Base-by-base conservation (phyloP, 108 stramenopile genomes). In the Nannochloropsis salina region DNA sequence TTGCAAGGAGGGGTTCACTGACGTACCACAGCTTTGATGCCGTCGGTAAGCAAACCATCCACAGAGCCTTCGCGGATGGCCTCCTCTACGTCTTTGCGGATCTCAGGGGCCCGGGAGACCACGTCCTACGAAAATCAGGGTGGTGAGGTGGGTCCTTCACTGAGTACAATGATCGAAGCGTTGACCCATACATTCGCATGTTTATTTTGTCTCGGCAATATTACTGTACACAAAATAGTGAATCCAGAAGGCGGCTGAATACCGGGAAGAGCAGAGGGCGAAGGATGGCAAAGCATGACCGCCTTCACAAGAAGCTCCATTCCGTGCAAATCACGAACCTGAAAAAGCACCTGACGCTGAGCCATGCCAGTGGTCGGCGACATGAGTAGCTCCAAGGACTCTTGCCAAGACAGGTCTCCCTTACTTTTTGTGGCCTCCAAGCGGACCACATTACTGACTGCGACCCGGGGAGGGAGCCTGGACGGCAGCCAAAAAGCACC, bases 1-100 rank as follows among this genome's bases (percentile, higher is more conserved):
- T 31, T 31, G 31, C 20, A 74, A 74, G 61, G 2, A 8, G n/a
- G 61, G 1, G 6, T n/a, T n/a, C 8, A 74, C 61, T 15, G 20
- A 74, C 61, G 61, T 74, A 74, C 61, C 61, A 74, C 61, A 74
- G 61, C 61, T n/a, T 74, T 74, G 61, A 74, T n/a, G n/a, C 61
- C 61, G 2, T 74, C 61, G n/a, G 61, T 74, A 0, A 74, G 61
- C 61, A 74, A n/a, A 15, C 61, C 61, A n/a, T 74, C 61, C 4
- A 74, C n/a, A n/a, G 61, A 74, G 20, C 61, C 61, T 74, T 74
- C 61, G 20, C 20, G n/a, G 61, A 74, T 74, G 61, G 61, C 61
- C n/a, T 74, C 61, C 61, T 74, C 61, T 2, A 74, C 61, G 61
- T 74, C 61, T n/a, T n/a, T 74, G 20, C 61, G 4, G 4, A 74